Percentiles rank a stretch among this genome's conserved stretches.
These are phyloP conservation scores for Saitozyma sp. DNA, from an alignment of 768 basidiomycete genomes.

Conservation along the genomic window DNA sequence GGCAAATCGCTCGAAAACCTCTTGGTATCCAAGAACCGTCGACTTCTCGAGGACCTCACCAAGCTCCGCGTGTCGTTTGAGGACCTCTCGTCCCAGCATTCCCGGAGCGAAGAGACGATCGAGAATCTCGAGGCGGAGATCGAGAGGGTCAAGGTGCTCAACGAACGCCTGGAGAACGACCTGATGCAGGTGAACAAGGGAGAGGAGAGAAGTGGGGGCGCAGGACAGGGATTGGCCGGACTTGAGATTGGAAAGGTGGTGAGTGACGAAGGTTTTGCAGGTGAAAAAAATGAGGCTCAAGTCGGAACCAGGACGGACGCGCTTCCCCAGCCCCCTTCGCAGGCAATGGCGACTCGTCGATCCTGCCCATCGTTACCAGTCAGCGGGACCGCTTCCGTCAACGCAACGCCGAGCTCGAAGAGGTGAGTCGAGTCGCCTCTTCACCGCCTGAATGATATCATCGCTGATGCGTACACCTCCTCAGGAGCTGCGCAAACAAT, in stretches of 20 bases:
- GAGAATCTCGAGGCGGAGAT: constrained; percentile 65
- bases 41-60: constrained; percentile 86
- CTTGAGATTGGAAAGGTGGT: constrained; percentile 64
- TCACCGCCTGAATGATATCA: background rate
- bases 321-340: constrained; percentile 67
- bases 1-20: constrained; percentile 86
- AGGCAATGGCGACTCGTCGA: constrained; percentile 82
- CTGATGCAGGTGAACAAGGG: constrained; percentile 72
- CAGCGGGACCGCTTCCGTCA: constrained; percentile 97
- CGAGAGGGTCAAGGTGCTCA: constrained; percentile 73
- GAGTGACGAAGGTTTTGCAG: background rate
- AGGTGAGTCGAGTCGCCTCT: constrained; percentile 58
- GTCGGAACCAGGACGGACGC: constrained; percentile 29
- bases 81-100: constrained; percentile 73
- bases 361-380: constrained; percentile 96
- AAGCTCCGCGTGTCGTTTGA: constrained; percentile 81
- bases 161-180: constrained; percentile 90
- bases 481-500: constrained; percentile 92
- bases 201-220: constrained; percentile 7
- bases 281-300: constrained; percentile 1
- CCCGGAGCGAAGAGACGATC: constrained; percentile 62
- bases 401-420: constrained; percentile 94
- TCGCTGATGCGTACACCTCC: background rate
- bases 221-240: constrained; percentile 61
- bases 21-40: constrained; percentile 89